phyloP scores from a whole-genome alignment of 225 moss, liverwort and hornwort species.

The Rhytidiadelphus loreus region DNA sequence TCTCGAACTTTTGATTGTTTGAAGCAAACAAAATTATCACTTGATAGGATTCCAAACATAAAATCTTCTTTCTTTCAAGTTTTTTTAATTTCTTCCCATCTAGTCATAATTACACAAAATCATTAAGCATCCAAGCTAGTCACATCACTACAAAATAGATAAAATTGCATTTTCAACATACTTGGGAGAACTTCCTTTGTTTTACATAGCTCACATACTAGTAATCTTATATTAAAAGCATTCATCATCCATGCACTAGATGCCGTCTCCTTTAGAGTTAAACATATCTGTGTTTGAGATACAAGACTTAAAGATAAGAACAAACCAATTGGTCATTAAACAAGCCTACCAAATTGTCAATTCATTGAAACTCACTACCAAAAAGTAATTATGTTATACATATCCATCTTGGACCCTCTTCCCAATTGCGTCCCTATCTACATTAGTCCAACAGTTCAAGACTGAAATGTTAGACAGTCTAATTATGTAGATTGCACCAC shows the following conservation, averaged over 20 bases:
- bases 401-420: background rate
- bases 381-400: background rate
- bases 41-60: too few species aligned
- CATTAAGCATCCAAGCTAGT: too few species aligned
- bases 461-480: background rate
- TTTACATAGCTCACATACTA: background rate
- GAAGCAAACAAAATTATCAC: too few species aligned
- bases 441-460: background rate
- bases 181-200: too few species aligned
- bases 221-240: background rate
- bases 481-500: fast-evolving
- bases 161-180: too few species aligned
- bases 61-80: too few species aligned
- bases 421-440: background rate
- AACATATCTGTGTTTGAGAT: background rate
- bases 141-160: too few species aligned
- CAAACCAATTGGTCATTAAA: background rate
- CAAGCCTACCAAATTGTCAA: background rate
- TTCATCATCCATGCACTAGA: background rate
- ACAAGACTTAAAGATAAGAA: background rate
- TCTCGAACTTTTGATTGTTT: too few species aligned
- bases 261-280: fast-evolving
- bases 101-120: too few species aligned
- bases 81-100: too few species aligned
- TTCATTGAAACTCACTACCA: background rate